Conservation (phyloP, 1,284 basidiomycete genomes). For the Amylostereum chailletii region DNA sequence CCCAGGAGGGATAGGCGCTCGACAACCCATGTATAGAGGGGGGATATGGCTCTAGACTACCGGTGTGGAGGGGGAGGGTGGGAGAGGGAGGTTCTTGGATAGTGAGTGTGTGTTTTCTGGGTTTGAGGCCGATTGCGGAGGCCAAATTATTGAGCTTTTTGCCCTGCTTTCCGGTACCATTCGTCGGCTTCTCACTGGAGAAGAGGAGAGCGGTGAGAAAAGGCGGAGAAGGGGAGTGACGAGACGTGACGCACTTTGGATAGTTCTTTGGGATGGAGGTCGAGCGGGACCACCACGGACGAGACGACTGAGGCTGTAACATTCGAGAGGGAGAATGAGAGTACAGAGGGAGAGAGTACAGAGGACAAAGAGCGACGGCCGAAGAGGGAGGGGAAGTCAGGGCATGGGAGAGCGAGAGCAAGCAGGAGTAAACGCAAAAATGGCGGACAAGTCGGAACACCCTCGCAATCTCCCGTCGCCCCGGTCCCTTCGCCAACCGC, state of each 20-base stretch:
- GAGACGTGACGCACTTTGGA: not conserved
- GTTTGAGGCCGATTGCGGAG: conserved; percentile 52
- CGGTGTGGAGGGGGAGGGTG: conserved; percentile 18
- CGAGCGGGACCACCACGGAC: not conserved
- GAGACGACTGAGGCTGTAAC: not conserved
- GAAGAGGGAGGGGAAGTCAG: not conserved
- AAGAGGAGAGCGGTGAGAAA: not conserved
- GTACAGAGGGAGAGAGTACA: not conserved
- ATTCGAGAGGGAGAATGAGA: not conserved
- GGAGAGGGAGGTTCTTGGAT: conserved; percentile 39
- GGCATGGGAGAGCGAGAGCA: not conserved
- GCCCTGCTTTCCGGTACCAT: conserved; percentile 8
- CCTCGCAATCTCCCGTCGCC: not conserved
- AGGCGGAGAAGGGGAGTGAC: not conserved
- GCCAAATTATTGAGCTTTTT: conserved; percentile 47
- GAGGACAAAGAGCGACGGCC: not conserved
- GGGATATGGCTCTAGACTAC: conserved; percentile 16
- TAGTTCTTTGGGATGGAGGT: not conserved
- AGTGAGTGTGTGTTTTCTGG: conserved; percentile 47
- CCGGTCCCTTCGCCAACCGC: not conserved
- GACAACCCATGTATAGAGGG: conserved; percentile 1
- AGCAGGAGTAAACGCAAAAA: not conserved
- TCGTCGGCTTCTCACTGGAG: conserved; percentile 6
- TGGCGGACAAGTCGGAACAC: not conserved
- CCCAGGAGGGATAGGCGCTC: conserved; percentile 31